These are phyloP conservation scores for Plasmodium berghei DNA, from an alignment of 169 alveolate species.

Conservation along the genomic window DNA sequence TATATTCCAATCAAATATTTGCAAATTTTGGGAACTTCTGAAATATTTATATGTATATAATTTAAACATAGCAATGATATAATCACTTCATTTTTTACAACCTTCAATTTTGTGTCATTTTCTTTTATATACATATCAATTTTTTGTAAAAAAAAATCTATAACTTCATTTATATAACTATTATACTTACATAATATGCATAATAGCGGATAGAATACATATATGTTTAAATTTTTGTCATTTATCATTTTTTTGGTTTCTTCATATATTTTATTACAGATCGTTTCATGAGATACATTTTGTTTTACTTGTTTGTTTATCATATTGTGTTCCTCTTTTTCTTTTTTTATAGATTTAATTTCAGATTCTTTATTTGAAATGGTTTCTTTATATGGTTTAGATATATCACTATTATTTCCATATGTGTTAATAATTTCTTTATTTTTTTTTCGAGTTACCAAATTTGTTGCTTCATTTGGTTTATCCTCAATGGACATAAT, in stretches of 20 bases:
- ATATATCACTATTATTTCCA: constrained; percentile 1
- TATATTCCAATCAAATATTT: constrained; percentile 2
- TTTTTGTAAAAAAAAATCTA: constrained; percentile 39
- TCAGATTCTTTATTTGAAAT: neutral
- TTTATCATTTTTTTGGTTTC: constrained; percentile 16
- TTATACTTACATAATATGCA: constrained; percentile 67
- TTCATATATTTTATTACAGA: constrained; percentile 54
- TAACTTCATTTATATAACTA: constrained; percentile 55
- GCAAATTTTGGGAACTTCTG: constrained; percentile 51
- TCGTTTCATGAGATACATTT: constrained; percentile 3
- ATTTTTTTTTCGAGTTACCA: neutral
- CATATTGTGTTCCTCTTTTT: neutral
- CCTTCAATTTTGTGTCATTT: constrained; percentile 17
- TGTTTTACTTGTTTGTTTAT: neutral
- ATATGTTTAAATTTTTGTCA: constrained; percentile 49
- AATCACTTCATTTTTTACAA: constrained; percentile 48
- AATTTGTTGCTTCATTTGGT: neutral
- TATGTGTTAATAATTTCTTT: neutral
- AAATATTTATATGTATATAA: constrained; percentile 58
- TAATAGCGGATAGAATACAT: constrained; percentile 67
- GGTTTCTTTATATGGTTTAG: neutral
- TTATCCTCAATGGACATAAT: constrained; percentile 14
- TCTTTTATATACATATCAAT: constrained; percentile 49
- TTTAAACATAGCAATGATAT: constrained; percentile 62
- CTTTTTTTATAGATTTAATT: neutral